These are phyloP conservation scores for Arthrinium puccinioides DNA, from an alignment of 2,329 filamentous ascomycete species.

Conservation along the genomic window DNA sequence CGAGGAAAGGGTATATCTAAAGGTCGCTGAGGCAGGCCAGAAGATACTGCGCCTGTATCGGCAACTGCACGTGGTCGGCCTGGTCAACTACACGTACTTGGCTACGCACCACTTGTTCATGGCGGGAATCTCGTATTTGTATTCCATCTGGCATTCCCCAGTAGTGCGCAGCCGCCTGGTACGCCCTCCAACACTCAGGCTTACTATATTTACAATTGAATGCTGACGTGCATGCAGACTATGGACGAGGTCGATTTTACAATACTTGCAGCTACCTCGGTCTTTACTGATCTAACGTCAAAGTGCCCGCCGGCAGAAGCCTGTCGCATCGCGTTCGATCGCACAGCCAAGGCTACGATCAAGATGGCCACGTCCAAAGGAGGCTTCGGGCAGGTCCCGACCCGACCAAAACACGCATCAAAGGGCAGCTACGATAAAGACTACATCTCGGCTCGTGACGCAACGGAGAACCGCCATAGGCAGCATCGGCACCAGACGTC, in stretches of 20 bases:
- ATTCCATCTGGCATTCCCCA: slow-evolving; percentile 94
- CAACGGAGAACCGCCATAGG: slow-evolving; percentile 19
- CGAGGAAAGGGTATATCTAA: slow-evolving; percentile 85
- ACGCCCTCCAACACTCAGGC: too few relatives aligned
- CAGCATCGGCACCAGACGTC: slow-evolving; percentile 10
- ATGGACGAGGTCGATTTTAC: slow-evolving; percentile 98
- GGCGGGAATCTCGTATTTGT: slow-evolving; percentile 92
- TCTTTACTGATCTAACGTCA: slow-evolving; percentile 83
- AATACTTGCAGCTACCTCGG: slow-evolving; percentile 84
- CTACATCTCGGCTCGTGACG: slow-evolving; percentile 22
- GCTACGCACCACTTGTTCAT: slow-evolving; percentile 96
- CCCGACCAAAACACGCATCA: slow-evolving; percentile 18
- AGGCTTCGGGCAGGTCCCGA: slow-evolving; percentile 56
- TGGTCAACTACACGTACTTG: slow-evolving; percentile 94
- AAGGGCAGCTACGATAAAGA: slow-evolving; percentile 17
- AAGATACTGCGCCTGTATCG: slow-evolving; percentile 87
- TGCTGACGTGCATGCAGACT: too few relatives aligned
- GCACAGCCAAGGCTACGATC: slow-evolving; percentile 91
- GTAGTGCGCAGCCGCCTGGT: slow-evolving; percentile 80
- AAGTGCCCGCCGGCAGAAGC: slow-evolving; percentile 94
- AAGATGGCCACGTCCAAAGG: slow-evolving; percentile 89
- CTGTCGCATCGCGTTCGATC: slow-evolving; percentile 88
- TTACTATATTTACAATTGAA: too few relatives aligned
- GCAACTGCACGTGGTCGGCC: slow-evolving; percentile 75
- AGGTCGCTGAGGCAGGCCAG: slow-evolving; percentile 91